A percentile compares a stretch with the other conserved stretches of the same genome.
These are phyloP conservation scores for Amaranthus palmeri DNA, from an alignment of 148 eudicot genomes.

Conservation along the genomic window DNA sequence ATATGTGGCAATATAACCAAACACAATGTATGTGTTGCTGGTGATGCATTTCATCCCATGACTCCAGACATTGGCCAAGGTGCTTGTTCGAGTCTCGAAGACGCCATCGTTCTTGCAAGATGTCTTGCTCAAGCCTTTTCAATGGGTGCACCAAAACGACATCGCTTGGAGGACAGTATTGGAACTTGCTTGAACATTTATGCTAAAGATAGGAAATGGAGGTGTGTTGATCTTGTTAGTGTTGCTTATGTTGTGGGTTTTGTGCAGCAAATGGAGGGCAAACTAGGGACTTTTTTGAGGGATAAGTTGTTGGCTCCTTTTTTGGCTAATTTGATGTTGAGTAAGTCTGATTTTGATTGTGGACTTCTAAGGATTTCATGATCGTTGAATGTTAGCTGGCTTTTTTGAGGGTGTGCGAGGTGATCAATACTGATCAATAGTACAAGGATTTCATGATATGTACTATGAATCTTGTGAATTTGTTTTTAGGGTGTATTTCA, in stretches of 20 bases:
- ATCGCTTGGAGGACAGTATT: slow-evolving; percentile 17
- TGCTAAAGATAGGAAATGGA: slow-evolving; percentile 44
- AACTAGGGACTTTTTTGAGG: slow-evolving; percentile 30
- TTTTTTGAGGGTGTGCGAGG: not conserved
- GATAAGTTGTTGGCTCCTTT: slow-evolving; percentile 30
- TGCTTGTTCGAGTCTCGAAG: slow-evolving; percentile 47
- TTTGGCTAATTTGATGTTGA: slow-evolving; percentile 24
- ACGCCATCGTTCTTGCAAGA: slow-evolving; percentile 38
- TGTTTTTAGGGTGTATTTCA: no score
- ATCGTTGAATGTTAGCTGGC: not conserved
- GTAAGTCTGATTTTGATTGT: slow-evolving; percentile 42
- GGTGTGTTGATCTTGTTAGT: slow-evolving; percentile 30
- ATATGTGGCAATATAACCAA: slow-evolving; percentile 34
- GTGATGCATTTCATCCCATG: slow-evolving; percentile 62
- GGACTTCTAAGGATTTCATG: slow-evolving; percentile 28
- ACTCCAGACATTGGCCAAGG: slow-evolving; percentile 58
- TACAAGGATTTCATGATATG: no score
- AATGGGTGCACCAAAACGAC: not conserved
- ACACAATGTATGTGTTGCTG: slow-evolving; percentile 41
- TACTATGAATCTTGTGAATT: no score
- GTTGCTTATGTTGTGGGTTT: slow-evolving; percentile 39
- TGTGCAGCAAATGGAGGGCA: slow-evolving; percentile 34
- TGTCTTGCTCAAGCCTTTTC: slow-evolving; percentile 33
- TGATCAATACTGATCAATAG: no score
- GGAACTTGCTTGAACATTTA: slow-evolving; percentile 33